Evolutionary conservation across 2,329 filamentous ascomycete species (phyloP).

Genomic region (Pseudogymnoascus sp.): DNA sequence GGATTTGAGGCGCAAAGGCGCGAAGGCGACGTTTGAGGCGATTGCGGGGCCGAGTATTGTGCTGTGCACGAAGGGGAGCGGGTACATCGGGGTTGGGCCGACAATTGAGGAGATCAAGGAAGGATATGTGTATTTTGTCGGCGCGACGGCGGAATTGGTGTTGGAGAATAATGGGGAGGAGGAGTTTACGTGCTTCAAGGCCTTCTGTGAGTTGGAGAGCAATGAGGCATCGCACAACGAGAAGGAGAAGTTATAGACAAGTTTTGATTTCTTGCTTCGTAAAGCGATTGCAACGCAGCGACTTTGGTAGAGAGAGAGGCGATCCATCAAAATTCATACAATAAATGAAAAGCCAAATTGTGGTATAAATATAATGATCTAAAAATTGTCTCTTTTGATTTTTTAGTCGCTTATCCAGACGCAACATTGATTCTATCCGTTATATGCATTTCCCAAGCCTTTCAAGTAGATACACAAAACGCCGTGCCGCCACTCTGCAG

Average conservation of each 20-base stretch:
- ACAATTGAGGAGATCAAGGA: constrained; percentile 68
- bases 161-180: constrained; percentile 64
- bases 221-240: constrained; percentile 24
- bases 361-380: constrained; percentile 8
- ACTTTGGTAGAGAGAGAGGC: background rate
- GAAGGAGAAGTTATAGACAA: constrained; percentile 21
- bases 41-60: constrained; percentile 86
- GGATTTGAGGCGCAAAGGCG: constrained; percentile 59
- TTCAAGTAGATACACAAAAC: background rate
- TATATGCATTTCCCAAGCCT: background rate
- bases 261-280: background rate
- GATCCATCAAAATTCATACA: background rate
- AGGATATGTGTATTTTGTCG: constrained; percentile 76
- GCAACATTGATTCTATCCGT: background rate
- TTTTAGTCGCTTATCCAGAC: constrained; percentile 7
- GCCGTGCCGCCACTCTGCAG: background rate
- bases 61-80: constrained; percentile 78
- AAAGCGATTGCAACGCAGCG: background rate
- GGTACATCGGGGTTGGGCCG: constrained; percentile 76
- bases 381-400: background rate
- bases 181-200: constrained; percentile 82
- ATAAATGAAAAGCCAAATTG: background rate
- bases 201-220: constrained; percentile 76
- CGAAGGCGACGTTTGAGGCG: constrained; percentile 82
- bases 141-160: constrained; percentile 75